Conservation (phyloP, 306 rosid genomes). For the Vigna reflexopilosa region DNA sequence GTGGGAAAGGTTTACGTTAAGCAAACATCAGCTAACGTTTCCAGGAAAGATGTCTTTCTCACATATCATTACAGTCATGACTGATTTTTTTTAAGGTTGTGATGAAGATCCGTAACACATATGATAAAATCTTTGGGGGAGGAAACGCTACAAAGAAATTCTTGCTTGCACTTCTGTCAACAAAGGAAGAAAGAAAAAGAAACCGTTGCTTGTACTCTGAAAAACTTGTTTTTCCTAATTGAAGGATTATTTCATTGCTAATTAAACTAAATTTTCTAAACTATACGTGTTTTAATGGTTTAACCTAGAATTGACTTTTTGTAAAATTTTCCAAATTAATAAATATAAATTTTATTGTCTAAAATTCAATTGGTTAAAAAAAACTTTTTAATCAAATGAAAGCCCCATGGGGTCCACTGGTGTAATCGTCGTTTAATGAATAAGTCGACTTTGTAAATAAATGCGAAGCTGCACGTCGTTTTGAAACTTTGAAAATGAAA, state of each 20-base stretch:
- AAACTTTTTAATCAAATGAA: no score
- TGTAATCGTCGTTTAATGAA: no score
- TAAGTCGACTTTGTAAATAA: not conserved
- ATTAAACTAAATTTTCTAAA: not conserved
- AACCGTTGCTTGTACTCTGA: not conserved
- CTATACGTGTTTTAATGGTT: not conserved
- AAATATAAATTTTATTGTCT: not conserved
- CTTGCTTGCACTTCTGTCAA: no score
- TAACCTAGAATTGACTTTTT: not conserved
- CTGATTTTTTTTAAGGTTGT: no score
- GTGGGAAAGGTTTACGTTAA: not conserved
- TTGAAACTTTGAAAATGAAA: not conserved
- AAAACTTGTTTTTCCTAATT: not conserved
- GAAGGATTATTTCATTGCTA: not conserved
- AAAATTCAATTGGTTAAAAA: not conserved
- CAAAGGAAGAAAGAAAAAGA: no score
- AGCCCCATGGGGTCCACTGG: not conserved
- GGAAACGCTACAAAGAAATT: not conserved
- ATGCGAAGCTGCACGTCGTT: not conserved
- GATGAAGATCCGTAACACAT: no score
- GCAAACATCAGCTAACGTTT: not conserved
- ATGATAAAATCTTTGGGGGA: not conserved
- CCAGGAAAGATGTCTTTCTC: not conserved
- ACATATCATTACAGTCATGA: not conserved
- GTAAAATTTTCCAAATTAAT: not conserved